Evolutionary conservation across 805 yeast genomes (phyloP), one percentile per base, ranked within the genome.

Genomic region (Yamadazyma ubonensis): DNA sequence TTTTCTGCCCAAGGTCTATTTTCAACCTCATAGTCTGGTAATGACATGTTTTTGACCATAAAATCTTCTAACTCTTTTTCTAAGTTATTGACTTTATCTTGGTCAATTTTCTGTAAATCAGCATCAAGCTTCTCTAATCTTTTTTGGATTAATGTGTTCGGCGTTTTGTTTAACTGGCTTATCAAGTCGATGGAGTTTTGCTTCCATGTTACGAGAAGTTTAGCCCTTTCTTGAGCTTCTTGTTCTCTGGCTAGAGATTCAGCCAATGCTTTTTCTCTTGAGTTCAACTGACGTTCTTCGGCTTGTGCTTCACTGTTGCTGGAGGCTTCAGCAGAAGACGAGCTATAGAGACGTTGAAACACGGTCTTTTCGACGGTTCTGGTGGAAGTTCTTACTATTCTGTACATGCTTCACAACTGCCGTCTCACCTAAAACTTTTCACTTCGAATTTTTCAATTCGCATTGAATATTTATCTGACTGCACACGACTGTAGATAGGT

Each of bases 201-300:
- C 41, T 56, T 61, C 41, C 63, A 54, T 43, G 65, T 65, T 15
- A 67, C 53, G 30, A 67, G 48, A 15, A 59, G 55, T 42, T 63
- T 64, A 28, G 64, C 61, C 36, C 48, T 60, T 12, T 63, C 59
- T 25, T 57, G 48, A n/a, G 61, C 63, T 43, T 63, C 71, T 53
- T 67, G 71, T 40, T 68, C 74, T 41, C 57, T 54, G 6, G 72
- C 71, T n/a, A 65, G 52, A 1, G 73, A 71, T 43, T 66, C 71
- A 2, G 71, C 69, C 32, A 68, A 45, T n/a, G 67, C 70, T 41
- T 50, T 56, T 43, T 68, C 73, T 47, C 73, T 61, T 27, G 61
- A 43, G 26, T 23, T 23, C 26, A 23, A 23, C 26, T 23, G 26
- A 6, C 26, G 26, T 23, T 23, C 26, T 5, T 23, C 26, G 26